These are phyloP conservation scores for Exophiala dermatitidis DNA, from an alignment of 2,329 filamentous ascomycete species.

Conservation along the genomic window DNA sequence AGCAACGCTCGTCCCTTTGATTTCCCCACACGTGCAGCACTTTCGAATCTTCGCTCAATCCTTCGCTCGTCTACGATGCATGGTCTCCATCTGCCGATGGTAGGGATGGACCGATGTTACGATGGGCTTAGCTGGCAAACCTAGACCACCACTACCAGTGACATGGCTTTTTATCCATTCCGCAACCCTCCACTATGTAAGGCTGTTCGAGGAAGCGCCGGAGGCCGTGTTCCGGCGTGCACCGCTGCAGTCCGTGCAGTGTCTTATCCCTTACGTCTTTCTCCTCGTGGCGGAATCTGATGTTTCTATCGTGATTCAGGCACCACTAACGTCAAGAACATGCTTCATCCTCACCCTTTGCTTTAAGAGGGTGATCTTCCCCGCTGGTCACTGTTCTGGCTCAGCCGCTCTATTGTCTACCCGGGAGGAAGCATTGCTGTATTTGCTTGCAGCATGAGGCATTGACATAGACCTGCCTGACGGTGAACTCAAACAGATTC, in stretches of 20 bases:
- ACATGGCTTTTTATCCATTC: conserved; percentile 4
- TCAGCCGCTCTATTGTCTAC: neutral
- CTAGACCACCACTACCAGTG: neutral
- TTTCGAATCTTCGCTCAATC: conserved; percentile 13
- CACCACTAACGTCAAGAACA: neutral
- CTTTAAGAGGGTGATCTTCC: neutral
- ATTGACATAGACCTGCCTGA: neutral
- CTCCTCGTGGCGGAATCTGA: neutral
- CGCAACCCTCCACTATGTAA: conserved; percentile 8
- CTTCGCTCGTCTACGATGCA: conserved; percentile 11
- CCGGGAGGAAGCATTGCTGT: neutral
- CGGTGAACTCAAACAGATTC: neutral
- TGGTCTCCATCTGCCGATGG: too few species aligned
- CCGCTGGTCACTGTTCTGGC: neutral
- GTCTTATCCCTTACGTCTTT: neutral
- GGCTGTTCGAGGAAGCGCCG: neutral
- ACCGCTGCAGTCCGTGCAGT: neutral
- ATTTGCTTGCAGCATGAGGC: neutral
- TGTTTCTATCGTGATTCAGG: neutral
- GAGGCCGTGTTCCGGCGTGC: neutral
- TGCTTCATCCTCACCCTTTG: neutral
- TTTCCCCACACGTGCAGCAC: conserved; percentile 3
- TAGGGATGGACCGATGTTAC: conserved; percentile 1
- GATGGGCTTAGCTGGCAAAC: conserved; percentile 16
- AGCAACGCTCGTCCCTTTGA: conserved; percentile 11